Base-by-base conservation (phyloP, 163 green algal genomes). In the Scenedesmus sp. region DNA sequence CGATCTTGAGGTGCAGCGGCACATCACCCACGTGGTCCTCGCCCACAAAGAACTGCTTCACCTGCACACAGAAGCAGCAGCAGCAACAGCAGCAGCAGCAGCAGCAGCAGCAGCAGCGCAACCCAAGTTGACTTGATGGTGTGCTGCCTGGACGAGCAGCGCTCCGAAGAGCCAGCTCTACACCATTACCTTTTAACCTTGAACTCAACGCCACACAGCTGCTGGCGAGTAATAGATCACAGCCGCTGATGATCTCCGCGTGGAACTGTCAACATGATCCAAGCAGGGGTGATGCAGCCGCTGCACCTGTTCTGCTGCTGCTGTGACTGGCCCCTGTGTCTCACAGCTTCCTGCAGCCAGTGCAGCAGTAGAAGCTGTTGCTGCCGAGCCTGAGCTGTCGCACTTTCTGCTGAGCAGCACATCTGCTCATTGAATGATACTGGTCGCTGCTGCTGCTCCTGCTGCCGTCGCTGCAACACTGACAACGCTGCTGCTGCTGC, bases 1-100 rank as follows among this genome's bases (percentile, higher is more conserved):
- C 97, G 79, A 99, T 98, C 92, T 99, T 99, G 57, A 98, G 93
- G 86, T 96, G 92, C 74, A 99, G 90, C 0, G 96, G 95, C 0
- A 97, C 92, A 70, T 99, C 97, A 8, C 97, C 97, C 77, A 94
- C 92, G 88, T 97, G 94, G 93, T 99, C 94, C 86, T 98, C 98
- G 91, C 97, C 97, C 89, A 99, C 95, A 93, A 97, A 98, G 9
- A 98, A 91, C 60, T 96, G 91, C 90, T 97, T 98, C 60, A 98
- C 97, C 86, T 98, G 97, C 62, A 74, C 55, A 84, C 7, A 1
- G 59, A 46, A 16, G 20, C 64, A 18, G 3, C 23, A 52, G 12
- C 0, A 64, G 4, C 74, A 10, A 57, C 34, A 60, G 77, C 34
- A 57, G 34, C 77, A 84, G 46, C 77, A 79, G 10, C 67, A 79